Base-by-base conservation (phyloP, 257 asterid species). In the Sherardia arvensis region DNA sequence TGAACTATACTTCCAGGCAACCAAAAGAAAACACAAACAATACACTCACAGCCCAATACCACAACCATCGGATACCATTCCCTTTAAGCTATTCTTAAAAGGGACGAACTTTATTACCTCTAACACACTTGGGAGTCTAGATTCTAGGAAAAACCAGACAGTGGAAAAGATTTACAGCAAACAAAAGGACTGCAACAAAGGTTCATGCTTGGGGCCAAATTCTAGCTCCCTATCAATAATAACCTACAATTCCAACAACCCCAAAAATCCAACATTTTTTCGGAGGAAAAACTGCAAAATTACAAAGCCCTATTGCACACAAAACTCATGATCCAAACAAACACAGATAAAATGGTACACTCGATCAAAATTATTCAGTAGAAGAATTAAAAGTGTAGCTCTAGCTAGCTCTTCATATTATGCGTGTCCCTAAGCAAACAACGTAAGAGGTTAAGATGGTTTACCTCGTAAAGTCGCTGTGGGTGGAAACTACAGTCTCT, bases 141-240 rank as follows among this genome's bases (percentile, higher is more conserved):
- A 34, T 34, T 93, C 96, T 1, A 93, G 96, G 74, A 87, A 79
- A 64, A 80, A 93, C 27, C 97, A 77, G 67, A 87, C 73, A 23
- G 90, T 62, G 7, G 94, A 95, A 55, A 93, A 93, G 76, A 84
- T n/a, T 80, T 23, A 90, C 10, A 3, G 88, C 91, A 76, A 93
- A 79, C 28, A 85, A 5, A 0, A 97, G 96, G 66, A 93, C 90
- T 68, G 66, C 80, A 21, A 73, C 15, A 74, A 90, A 90, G 81
- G 90, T 65, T 67, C 75, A 68, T 82, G 84, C 61, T 80, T 72
- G 32, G 99, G 85, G 73, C 77, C 72, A 25, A 95, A 90, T 90
- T 93, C 99, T 30, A 77, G 79, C 74, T 87, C 85, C 96, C 87
- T 90, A 66, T 90, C 81, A 38, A 81, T 43, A n/a, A n/a, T n/a